Percentiles rank a stretch among this genome's conserved stretches.
Conservation (phyloP, 2,329 filamentous ascomycete species). For the Colletotrichum cordylinicola region DNA sequence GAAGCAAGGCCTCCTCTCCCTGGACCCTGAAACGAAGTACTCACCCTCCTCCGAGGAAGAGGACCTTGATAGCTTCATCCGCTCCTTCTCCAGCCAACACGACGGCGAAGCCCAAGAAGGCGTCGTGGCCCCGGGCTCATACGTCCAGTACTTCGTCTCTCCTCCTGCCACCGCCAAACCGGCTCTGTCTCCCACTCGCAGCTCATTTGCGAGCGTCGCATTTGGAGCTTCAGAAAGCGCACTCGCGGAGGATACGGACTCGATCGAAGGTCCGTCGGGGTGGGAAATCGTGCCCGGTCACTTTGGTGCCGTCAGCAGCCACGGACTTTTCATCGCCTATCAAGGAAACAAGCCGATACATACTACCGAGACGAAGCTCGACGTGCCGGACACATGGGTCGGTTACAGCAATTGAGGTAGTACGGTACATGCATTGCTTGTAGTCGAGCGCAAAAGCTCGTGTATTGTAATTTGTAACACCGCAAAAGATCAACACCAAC, state of each 20-base stretch:
- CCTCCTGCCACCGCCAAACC: slow-evolving; percentile 25
- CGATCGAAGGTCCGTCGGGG: slow-evolving; percentile 24
- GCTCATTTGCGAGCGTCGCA: slow-evolving; percentile 25
- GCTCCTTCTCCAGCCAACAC: slow-evolving; percentile 25
- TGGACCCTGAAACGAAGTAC: slow-evolving; percentile 72
- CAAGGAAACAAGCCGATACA: neutral
- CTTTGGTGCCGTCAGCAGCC: slow-evolving; percentile 69
- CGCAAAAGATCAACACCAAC: neutral
- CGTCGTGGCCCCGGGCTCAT: slow-evolving; percentile 67
- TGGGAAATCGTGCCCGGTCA: slow-evolving; percentile 37
- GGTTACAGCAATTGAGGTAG: neutral
- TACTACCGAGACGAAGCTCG: slow-evolving; percentile 46
- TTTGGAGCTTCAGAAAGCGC: slow-evolving; percentile 38
- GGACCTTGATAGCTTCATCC: slow-evolving; percentile 58
- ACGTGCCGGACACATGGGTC: slow-evolving; percentile 48
- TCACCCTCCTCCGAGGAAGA: slow-evolving; percentile 51
- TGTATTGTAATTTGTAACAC: neutral
- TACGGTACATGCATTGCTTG: neutral
- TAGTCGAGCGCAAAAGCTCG: neutral
- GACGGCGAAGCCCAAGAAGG: slow-evolving; percentile 48
- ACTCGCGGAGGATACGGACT: neutral
- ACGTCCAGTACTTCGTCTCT: slow-evolving; percentile 69
- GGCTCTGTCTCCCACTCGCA: slow-evolving; percentile 5
- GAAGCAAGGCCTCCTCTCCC: slow-evolving; percentile 78
- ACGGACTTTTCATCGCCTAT: slow-evolving; percentile 58